These are phyloP conservation scores for Alternaria sp. DNA, from an alignment of 2,329 filamentous ascomycete species.

Conservation along the genomic window DNA sequence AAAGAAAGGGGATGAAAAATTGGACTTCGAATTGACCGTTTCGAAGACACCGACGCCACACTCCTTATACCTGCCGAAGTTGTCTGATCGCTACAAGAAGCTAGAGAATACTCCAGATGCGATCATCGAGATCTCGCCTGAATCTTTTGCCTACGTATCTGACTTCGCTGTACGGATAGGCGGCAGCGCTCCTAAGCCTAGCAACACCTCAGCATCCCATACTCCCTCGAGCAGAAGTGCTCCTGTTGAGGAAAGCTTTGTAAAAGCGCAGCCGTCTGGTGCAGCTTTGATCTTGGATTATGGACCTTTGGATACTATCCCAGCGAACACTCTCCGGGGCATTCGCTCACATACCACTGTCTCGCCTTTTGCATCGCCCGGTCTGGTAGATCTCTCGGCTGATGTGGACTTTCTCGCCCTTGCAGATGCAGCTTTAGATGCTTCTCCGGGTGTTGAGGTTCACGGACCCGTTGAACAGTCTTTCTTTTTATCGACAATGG, in stretches of 20 bases:
- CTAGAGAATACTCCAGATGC: slow-evolving; percentile 72
- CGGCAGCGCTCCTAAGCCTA: slow-evolving; percentile 55
- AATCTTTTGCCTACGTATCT: slow-evolving; percentile 77
- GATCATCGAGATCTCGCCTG: slow-evolving; percentile 88
- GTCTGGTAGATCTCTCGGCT: slow-evolving; percentile 84
- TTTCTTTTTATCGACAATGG: slow-evolving; percentile 79
- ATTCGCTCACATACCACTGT: slow-evolving; percentile 79
- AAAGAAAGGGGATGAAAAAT: slow-evolving; percentile 47
- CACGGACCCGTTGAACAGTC: slow-evolving; percentile 91
- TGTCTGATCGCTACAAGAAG: slow-evolving; percentile 77
- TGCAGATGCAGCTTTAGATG: slow-evolving; percentile 78
- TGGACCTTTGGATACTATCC: slow-evolving; percentile 78
- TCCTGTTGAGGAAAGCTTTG: slow-evolving; percentile 33
- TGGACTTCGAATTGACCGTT: slow-evolving; percentile 88
- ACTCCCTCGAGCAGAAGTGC: slow-evolving; percentile 24
- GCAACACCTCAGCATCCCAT: slow-evolving; percentile 50
- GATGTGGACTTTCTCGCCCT: slow-evolving; percentile 93
- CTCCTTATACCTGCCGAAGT: slow-evolving; percentile 82
- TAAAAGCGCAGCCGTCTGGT: slow-evolving; percentile 72
- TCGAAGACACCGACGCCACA: slow-evolving; percentile 79
- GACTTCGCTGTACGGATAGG: slow-evolving; percentile 88
- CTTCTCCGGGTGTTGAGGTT: slow-evolving; percentile 82
- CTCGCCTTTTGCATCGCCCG: slow-evolving; percentile 79
- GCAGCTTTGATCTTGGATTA: slow-evolving; percentile 97
- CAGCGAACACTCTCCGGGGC: slow-evolving; percentile 87